A percentile compares a stretch with the other conserved stretches of the same genome.
Conservation (phyloP, 306 rosid genomes). For the Quercus parvula region DNA sequence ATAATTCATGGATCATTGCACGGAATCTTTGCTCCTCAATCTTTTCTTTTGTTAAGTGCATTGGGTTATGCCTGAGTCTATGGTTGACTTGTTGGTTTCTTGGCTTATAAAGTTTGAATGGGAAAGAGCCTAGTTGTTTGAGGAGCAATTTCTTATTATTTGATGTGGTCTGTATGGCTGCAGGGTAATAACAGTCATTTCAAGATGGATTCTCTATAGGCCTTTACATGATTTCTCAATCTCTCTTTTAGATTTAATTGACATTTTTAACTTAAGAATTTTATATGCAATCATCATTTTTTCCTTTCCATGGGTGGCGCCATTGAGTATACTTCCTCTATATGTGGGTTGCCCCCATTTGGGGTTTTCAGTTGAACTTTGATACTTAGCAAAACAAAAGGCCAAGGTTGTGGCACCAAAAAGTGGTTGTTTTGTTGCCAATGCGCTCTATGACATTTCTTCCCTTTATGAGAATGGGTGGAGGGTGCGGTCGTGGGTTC, state of each 20-base stretch:
- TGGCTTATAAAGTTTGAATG: neutral
- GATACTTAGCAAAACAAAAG: neutral
- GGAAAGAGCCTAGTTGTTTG: neutral
- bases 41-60: neutral
- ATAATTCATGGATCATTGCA: no score
- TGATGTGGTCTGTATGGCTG: neutral
- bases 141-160: neutral
- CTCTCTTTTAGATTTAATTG: neutral
- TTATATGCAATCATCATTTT: neutral
- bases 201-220: neutral
- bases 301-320: neutral
- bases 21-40: no score
- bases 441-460: neutral
- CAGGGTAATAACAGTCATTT: neutral
- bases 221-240: neutral
- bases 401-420: neutral
- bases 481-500: no score
- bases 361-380: neutral
- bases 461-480: no score
- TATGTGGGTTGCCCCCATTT: neutral
- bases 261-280: neutral
- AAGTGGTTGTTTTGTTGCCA: neutral
- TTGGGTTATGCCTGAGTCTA: neutral
- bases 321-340: neutral
- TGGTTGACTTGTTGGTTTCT: neutral